phyloP scores from a whole-genome alignment of 148 eudicot genomes.

The Chenopodium quinoa region DNA sequence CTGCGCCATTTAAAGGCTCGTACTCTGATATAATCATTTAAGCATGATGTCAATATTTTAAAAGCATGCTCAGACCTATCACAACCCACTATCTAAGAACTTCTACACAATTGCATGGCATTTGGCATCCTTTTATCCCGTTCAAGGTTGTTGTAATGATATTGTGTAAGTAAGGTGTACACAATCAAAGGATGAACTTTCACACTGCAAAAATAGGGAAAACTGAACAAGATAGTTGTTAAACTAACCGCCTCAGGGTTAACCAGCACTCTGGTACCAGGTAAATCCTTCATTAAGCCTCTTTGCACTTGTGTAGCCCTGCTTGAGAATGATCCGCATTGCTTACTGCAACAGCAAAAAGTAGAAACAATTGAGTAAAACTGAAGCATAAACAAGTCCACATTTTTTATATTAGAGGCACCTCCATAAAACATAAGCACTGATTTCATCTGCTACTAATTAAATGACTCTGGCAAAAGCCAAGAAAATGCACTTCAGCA shows the following conservation, averaged over 20 bases:
- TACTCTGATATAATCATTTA: background rate
- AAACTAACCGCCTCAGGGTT: constrained; percentile 57
- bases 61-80: background rate
- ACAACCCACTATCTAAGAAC: background rate
- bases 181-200: background rate
- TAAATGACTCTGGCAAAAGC: background rate
- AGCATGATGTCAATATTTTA: background rate
- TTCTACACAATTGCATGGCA: background rate
- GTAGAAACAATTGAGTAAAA: background rate
- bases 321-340: constrained; percentile 44
- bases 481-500: background rate
- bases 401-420: background rate
- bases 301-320: constrained; percentile 48
- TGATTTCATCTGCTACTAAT: background rate
- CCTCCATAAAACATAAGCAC: background rate
- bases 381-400: background rate
- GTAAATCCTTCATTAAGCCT: constrained; percentile 43
- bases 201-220: no score
- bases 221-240: background rate
- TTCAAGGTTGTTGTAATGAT: background rate
- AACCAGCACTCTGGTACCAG: constrained; percentile 49
- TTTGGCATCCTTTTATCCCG: background rate
- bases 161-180: background rate
- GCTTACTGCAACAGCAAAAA: constrained; percentile 37
- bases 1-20: background rate